These are phyloP conservation scores for Phalaenopsis equestris DNA, from an alignment of 106 monocot genomes.

Conservation along the genomic window DNA sequence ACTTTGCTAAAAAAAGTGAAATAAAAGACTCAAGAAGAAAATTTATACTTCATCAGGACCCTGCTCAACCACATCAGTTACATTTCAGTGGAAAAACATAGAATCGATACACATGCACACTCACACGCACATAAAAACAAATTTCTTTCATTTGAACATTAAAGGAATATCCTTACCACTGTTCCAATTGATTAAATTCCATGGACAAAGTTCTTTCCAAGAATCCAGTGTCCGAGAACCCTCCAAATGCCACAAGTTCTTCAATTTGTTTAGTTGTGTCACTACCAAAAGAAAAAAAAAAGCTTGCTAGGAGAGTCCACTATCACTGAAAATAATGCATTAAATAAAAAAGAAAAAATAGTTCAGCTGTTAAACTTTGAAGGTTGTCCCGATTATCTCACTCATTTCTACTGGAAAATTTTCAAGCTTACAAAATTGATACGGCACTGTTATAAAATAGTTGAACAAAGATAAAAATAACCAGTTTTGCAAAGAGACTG, in stretches of 20 bases:
- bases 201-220: constrained; percentile 60
- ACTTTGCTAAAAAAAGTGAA: too few relatives aligned
- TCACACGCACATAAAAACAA: not conserved
- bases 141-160: not conserved
- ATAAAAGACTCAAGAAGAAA: too few relatives aligned
- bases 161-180: constrained; percentile 33
- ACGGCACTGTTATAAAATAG: too few relatives aligned
- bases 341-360: not conserved
- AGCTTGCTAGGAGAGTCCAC: not conserved
- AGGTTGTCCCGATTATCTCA: not conserved
- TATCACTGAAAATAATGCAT: not conserved
- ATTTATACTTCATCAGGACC: not conserved
- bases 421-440: too few relatives aligned
- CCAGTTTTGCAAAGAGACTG: not conserved
- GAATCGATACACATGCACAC: not conserved
- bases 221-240: constrained; percentile 64
- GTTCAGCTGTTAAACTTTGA: not conserved
- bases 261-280: constrained; percentile 57
- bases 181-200: constrained; percentile 62
- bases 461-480: not conserved
- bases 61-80: not conserved
- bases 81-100: not conserved
- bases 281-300: constrained; percentile 22
- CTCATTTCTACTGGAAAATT: too few relatives aligned
- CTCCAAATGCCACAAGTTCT: constrained; percentile 75